Evolutionary conservation across 192 early-diverging fungal genomes (phyloP).

Genomic region (Rhizophagus prolifer): DNA sequence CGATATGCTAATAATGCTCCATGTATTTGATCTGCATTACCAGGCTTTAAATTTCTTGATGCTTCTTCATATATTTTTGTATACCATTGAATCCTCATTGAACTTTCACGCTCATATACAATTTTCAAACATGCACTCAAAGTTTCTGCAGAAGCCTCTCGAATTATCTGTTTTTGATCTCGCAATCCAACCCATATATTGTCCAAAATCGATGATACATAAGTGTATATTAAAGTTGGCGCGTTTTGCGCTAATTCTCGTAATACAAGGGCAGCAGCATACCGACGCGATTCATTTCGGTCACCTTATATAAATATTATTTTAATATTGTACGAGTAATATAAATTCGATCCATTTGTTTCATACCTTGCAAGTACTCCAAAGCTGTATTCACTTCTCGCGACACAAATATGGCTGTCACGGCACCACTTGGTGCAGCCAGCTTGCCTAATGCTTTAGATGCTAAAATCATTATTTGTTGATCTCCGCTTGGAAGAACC

Average conservation of each 20-base stretch:
- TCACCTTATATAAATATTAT: constrained; percentile 53
- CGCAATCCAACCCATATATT: constrained; percentile 80
- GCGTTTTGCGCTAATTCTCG: constrained; percentile 73
- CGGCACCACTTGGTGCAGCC: constrained; percentile 56
- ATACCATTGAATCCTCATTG: constrained; percentile 65
- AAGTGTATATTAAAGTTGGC: constrained; percentile 79
- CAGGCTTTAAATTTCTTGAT: constrained; percentile 65
- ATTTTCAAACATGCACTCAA: constrained; percentile 76
- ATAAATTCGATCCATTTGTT: not conserved
- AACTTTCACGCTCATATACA: constrained; percentile 74
- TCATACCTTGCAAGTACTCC: constrained; percentile 74
- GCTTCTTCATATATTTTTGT: constrained; percentile 82
- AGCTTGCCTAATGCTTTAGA: constrained; percentile 66
- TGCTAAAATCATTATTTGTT: constrained; percentile 71
- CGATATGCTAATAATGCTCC: constrained; percentile 79
- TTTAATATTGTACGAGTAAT: not conserved
- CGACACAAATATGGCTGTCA: constrained; percentile 76
- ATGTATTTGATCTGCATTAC: constrained; percentile 78
- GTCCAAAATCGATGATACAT: constrained; percentile 80
- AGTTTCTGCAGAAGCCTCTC: constrained; percentile 79
- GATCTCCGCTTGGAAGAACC: constrained; percentile 60
- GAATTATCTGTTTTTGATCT: constrained; percentile 74
- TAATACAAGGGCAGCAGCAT: constrained; percentile 80
- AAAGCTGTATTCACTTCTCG: constrained; percentile 75
- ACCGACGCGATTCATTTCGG: constrained; percentile 71